Percentiles rank a stretch among this genome's conserved stretches.
These are phyloP conservation scores for Trichoderma reesei DNA, from an alignment of 495 filamentous ascomycete genomes.

Conservation along the genomic window DNA sequence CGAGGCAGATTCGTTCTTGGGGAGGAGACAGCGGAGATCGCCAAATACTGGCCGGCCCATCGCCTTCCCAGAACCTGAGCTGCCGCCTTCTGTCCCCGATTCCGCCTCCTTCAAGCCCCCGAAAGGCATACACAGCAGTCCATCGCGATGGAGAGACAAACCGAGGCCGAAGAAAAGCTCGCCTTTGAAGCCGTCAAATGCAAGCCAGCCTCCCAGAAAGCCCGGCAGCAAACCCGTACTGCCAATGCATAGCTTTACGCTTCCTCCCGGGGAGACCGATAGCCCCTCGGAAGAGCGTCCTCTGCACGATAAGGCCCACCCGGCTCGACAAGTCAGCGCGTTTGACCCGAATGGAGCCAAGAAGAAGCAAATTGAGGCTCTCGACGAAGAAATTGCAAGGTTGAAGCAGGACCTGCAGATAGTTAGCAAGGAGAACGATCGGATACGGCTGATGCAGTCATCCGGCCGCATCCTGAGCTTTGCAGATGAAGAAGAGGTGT, in stretches of 20 bases:
- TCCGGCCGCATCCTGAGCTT: slow-evolving; percentile 14
- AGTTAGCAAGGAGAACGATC: slow-evolving; percentile 30
- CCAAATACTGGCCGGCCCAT: slow-evolving; percentile 32
- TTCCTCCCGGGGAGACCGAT: neutral
- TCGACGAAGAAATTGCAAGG: slow-evolving; percentile 27
- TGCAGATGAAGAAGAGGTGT: slow-evolving; percentile 22
- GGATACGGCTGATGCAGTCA: slow-evolving; percentile 23
- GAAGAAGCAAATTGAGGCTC: slow-evolving; percentile 27
- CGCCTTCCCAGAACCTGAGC: slow-evolving; percentile 46
- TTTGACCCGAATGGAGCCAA: slow-evolving; percentile 29
- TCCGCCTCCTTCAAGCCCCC: slow-evolving; percentile 42
- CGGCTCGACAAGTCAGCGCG: slow-evolving; percentile 26
- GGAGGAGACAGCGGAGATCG: slow-evolving; percentile 23
- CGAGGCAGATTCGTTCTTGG: slow-evolving; percentile 25
- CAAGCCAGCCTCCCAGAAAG: slow-evolving; percentile 17
- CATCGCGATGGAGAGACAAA: slow-evolving; percentile 15
- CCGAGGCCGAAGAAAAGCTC: slow-evolving; percentile 34
- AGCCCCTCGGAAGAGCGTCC: neutral
- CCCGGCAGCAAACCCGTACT: neutral
- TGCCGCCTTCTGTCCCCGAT: slow-evolving; percentile 50
- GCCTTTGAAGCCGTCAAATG: slow-evolving; percentile 35
- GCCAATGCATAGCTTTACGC: neutral
- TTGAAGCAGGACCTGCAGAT: slow-evolving; percentile 29
- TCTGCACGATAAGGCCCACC: neutral
- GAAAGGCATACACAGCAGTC: slow-evolving; percentile 40